A percentile compares a stretch with the other conserved stretches of the same genome.
These are phyloP conservation scores for Erythrophleum ivorense DNA, from an alignment of 331 rosid species.

Conservation along the genomic window DNA sequence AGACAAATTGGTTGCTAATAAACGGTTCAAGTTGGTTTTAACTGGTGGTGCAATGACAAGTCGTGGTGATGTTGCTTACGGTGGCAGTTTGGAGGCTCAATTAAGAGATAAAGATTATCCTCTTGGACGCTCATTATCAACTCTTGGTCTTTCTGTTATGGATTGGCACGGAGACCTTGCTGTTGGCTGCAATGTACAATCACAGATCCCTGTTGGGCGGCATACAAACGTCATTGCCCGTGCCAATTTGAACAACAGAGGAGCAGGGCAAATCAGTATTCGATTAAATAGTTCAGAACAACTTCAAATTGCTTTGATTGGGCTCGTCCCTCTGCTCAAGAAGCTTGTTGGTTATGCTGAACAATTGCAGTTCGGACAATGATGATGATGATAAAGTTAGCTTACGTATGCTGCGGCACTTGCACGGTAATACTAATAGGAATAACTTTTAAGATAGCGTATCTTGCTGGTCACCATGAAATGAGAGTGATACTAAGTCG, in stretches of 20 bases:
- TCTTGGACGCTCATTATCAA: slow-evolving; percentile 79
- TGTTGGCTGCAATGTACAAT: slow-evolving; percentile 84
- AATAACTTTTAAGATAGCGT: background rate
- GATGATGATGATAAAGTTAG: slow-evolving; percentile 29
- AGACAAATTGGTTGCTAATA: slow-evolving; percentile 77
- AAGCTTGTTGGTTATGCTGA: slow-evolving; percentile 61
- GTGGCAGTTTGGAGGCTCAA: slow-evolving; percentile 97
- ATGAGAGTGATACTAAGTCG: slow-evolving; percentile 28
- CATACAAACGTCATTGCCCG: slow-evolving; percentile 77
- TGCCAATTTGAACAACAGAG: slow-evolving; percentile 85
- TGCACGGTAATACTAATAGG: slow-evolving; percentile 8
- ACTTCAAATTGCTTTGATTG: slow-evolving; percentile 81
- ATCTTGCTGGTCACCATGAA: background rate
- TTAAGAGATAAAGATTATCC: slow-evolving; percentile 92
- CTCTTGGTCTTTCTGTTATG: slow-evolving; percentile 90
- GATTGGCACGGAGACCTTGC: slow-evolving; percentile 99
- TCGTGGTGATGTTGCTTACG: slow-evolving; percentile 86
- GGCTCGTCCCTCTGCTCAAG: slow-evolving; percentile 73
- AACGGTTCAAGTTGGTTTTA: slow-evolving; percentile 71
- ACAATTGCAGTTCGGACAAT: slow-evolving; percentile 68
- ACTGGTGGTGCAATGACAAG: slow-evolving; percentile 93
- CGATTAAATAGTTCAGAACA: slow-evolving; percentile 94
- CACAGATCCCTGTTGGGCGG: slow-evolving; percentile 88
- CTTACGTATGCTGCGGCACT: background rate
- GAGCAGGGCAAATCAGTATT: slow-evolving; percentile 88